phyloP scores from a whole-genome alignment of 2,329 filamentous ascomycete species.

The Apiospora kogelbergensis region DNA sequence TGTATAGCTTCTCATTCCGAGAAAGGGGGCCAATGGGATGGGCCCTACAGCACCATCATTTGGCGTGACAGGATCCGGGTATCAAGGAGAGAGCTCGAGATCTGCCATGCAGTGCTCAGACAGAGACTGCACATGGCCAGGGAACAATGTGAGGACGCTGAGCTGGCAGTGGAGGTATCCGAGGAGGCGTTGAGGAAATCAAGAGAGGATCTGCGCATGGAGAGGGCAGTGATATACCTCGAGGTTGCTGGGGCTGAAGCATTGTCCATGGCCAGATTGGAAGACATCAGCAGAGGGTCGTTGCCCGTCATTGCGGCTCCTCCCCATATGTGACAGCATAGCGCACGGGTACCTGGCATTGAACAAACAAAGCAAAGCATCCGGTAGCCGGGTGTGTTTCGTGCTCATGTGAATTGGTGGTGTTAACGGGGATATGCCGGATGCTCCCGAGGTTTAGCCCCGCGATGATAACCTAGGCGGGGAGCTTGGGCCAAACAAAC shows the following conservation, averaged over 20 bases:
- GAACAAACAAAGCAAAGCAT: too few relatives aligned
- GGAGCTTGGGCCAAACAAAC: constrained; percentile 5
- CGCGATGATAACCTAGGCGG: background rate
- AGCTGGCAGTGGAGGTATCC: background rate
- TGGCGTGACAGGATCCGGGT: constrained; percentile 3
- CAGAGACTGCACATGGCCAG: background rate
- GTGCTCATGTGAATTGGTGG: background rate
- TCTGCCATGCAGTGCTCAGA: background rate
- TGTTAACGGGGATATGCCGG: background rate
- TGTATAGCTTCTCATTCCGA: background rate
- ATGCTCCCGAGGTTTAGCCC: constrained; percentile 9
- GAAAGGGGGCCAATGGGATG: background rate
- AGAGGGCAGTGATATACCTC: background rate
- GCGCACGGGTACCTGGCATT: background rate
- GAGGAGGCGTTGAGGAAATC: background rate
- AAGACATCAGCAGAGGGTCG: background rate
- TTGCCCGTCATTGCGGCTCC: background rate
- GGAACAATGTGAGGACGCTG: background rate
- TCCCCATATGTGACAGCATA: constrained; percentile 1
- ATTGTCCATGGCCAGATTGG: background rate
- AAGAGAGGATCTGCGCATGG: background rate
- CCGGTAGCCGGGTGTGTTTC: background rate
- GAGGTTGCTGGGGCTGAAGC: background rate
- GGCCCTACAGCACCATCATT: constrained; percentile 2
- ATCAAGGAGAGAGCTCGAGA: background rate